Base-by-base conservation (phyloP, 2,329 filamentous ascomycete species). In the Chaetomium globosum region DNA sequence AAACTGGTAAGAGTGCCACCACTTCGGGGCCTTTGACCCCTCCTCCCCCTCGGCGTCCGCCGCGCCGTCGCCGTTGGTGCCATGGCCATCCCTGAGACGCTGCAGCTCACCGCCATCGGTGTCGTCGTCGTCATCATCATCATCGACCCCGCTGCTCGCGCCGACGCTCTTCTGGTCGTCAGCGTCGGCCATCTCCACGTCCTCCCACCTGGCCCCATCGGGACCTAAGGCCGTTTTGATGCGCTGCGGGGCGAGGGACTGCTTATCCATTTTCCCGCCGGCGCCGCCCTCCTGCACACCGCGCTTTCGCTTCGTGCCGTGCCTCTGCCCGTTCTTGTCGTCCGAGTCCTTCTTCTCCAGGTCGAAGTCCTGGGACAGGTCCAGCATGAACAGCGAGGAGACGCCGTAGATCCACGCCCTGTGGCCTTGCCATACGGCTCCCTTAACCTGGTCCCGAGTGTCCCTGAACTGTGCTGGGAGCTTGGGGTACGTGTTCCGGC, bases 1-100 rank as follows among this genome's bases (percentile, higher is more conserved):
- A 78, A 98, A 99, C 77, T 96, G 96, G 82, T 90, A 93, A 5
- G 93, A 96, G 75, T 89, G 87, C 92, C 93, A 98, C 79, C 80
- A 85, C 67, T 77, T 79, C 67, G 72, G 72, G 57, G 61, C 67
- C 73, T 36, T 43, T 60, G 31, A 2, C 31, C 72, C 64, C 53
- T 72, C 71, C 36, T 65, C 68, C 55, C 72, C 71, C 30, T 75
- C 74, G n/a, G 72, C 75, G 67, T 77, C 76, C 3, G 73, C 74
- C 21, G 75, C 78, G 69, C 77, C 71, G 70, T 77, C 71, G 28
- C 43, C 49, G 39, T 61, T 60, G 36, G 77, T 75, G 10, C 75
- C 73, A 49, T 80, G 77, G 19, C 75, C 77, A 19, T 79, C 77
- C 23, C 77, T 67, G 65, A 74, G 51, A 13, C 67, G 66, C 67